Conservation (phyloP, 2,329 filamentous ascomycete genomes). For the Tolypocladium guangdongense region DNA sequence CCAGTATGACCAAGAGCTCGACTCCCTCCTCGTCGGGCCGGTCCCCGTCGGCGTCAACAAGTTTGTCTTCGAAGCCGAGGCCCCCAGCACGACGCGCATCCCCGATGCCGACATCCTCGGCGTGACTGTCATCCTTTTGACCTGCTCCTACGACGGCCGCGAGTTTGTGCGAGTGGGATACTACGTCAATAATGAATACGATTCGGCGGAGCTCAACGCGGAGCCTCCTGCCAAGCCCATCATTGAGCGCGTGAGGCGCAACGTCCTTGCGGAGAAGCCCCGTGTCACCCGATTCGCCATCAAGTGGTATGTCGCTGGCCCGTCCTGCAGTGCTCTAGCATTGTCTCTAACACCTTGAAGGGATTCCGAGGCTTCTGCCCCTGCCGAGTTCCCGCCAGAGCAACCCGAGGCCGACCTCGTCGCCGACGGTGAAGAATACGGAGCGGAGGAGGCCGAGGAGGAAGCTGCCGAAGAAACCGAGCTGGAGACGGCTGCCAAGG, state of each 20-base stretch:
- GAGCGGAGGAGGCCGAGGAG: constrained; percentile 76
- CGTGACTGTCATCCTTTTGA: constrained; percentile 92
- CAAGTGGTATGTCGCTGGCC: constrained; percentile 66
- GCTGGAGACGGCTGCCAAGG: constrained; percentile 39
- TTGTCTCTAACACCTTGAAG: constrained; percentile 31
- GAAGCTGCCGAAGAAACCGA: constrained; percentile 51
- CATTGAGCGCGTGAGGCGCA: constrained; percentile 84
- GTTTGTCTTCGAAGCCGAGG: constrained; percentile 92
- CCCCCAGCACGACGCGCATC: constrained; percentile 82
- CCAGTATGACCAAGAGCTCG: constrained; percentile 96
- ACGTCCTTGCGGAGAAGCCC: constrained; percentile 93
- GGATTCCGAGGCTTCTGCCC: constrained; percentile 96
- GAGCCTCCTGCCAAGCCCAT: constrained; percentile 88
- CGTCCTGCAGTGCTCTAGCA: background rate
- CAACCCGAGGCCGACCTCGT: constrained; percentile 88
- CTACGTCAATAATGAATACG: constrained; percentile 99
- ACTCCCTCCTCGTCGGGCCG: constrained; percentile 92
- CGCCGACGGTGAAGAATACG: constrained; percentile 82
- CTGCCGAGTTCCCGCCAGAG: constrained; percentile 91
- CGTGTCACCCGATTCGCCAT: constrained; percentile 95
- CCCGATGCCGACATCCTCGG: constrained; percentile 92
- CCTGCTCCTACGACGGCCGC: constrained; percentile 89
- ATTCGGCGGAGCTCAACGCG: constrained; percentile 75
- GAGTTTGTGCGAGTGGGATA: constrained; percentile 98
- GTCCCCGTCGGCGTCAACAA: constrained; percentile 98